These are phyloP conservation scores for Pseudogymnoascus sp. DNA, from an alignment of 2,329 filamentous ascomycete genomes.

Conservation along the genomic window DNA sequence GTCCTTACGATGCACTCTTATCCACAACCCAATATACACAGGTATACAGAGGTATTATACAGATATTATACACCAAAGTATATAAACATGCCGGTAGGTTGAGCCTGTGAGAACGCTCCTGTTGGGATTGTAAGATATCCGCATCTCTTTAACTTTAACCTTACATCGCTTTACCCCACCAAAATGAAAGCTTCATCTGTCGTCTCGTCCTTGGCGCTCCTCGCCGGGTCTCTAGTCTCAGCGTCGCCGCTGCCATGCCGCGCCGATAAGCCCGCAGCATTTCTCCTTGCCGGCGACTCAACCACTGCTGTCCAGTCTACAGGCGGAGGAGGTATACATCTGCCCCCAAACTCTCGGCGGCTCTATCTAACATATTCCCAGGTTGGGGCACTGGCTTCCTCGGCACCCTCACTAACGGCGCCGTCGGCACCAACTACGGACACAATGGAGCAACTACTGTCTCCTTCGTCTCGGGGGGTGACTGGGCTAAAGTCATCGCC, in stretches of 20 bases:
- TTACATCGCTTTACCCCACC: not conserved
- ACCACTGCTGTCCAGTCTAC: constrained; percentile 28
- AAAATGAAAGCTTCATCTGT: constrained; percentile 4
- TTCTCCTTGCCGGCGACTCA: constrained; percentile 36
- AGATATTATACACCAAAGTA: not conserved
- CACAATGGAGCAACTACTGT: constrained; percentile 40
- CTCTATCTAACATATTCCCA: constrained; percentile 15
- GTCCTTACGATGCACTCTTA: not conserved
- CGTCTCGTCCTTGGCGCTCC: constrained; percentile 5
- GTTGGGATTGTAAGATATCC: not conserved
- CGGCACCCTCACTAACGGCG: constrained; percentile 35
- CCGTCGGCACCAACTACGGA: constrained; percentile 39
- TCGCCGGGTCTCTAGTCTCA: not conserved
- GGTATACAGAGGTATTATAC: not conserved
- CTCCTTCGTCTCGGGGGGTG: constrained; percentile 37
- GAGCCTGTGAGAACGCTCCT: not conserved
- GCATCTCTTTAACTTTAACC: constrained; percentile 2
- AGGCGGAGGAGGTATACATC: constrained; percentile 13
- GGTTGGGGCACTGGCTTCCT: constrained; percentile 45
- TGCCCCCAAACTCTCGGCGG: not conserved
- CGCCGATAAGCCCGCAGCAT: constrained; percentile 26
- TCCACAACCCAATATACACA: not conserved
- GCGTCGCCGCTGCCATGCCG: not conserved
- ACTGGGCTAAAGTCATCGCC: constrained; percentile 36
- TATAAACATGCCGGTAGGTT: not conserved